Percentiles rank a stretch among this genome's conserved stretches.
phyloP scores from a whole-genome alignment of 805 yeast genomes.

The Wickerhamiella galacta region DNA sequence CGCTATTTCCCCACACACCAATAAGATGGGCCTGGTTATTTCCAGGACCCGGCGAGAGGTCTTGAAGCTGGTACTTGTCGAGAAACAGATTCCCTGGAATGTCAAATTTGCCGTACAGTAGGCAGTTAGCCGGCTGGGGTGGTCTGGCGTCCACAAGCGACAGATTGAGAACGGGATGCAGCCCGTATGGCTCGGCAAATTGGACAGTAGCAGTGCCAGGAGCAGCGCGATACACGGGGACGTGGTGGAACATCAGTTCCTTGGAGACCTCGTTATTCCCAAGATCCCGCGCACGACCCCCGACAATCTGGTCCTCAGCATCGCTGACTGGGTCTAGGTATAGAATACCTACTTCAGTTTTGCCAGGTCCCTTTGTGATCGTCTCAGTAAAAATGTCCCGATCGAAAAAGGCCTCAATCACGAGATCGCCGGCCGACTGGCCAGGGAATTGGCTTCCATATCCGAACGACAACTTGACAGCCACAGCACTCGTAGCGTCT shows the following conservation, averaged over 20 bases:
- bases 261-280: conserved; percentile 5
- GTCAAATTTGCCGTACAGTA: conserved; percentile 27
- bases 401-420: conserved; percentile 15
- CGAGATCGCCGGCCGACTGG: conserved; percentile 10
- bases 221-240: conserved; percentile 6
- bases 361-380: not conserved
- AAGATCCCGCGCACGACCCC: conserved; percentile 9
- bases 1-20: conserved; percentile 36
- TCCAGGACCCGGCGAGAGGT: no score
- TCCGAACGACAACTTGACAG: not conserved
- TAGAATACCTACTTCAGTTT: conserved; percentile 14
- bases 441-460: not conserved
- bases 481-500: not conserved
- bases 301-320: conserved; percentile 3
- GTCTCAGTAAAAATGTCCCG: conserved; percentile 6
- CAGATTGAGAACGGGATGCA: conserved; percentile 7
- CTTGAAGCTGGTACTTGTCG: conserved; percentile 37
- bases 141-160: conserved; percentile 1
- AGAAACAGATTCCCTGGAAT: conserved; percentile 33
- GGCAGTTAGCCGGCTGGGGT: conserved; percentile 23
- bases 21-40: conserved; percentile 21
- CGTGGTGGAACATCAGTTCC: conserved; percentile 12
- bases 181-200: conserved; percentile 12
- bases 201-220: not conserved
- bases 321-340: conserved; percentile 1